phyloP scores from a whole-genome alignment of 257 asterid genomes.

The Gardenia jasminoides region DNA sequence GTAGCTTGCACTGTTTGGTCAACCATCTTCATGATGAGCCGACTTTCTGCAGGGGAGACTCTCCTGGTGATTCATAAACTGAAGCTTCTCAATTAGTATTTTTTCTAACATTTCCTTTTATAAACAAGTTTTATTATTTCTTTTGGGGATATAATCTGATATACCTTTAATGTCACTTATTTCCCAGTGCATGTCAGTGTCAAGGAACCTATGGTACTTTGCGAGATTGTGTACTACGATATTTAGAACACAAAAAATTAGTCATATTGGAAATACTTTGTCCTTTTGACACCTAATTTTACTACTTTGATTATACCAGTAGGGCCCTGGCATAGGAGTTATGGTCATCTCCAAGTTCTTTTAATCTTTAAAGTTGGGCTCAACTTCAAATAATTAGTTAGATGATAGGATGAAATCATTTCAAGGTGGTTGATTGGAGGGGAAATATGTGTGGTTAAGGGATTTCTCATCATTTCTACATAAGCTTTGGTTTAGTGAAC shows the following conservation, averaged over 20 bases:
- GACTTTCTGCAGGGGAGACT: constrained; percentile 68
- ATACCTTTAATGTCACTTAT: not conserved
- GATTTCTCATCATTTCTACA: not conserved
- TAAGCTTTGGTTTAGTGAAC: not conserved
- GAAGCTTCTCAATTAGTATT: no score
- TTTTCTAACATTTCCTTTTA: not conserved
- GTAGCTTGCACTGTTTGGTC: constrained; percentile 98
- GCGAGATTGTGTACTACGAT: not conserved
- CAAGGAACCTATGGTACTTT: not conserved
- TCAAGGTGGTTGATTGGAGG: not conserved
- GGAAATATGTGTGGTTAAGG: not conserved
- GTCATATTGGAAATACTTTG: not conserved
- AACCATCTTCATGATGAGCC: constrained; percentile 87
- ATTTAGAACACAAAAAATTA: not conserved
- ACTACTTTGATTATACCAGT: not conserved
- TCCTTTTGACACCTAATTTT: not conserved
- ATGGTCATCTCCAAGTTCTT: not conserved
- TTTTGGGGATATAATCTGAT: not conserved
- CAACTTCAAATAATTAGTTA: not conserved
- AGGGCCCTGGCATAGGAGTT: not conserved
- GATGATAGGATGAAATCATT: not conserved
- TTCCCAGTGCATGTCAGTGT: not conserved
- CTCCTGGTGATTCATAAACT: constrained; percentile 54
- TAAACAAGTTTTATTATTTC: not conserved
- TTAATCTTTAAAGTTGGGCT: not conserved